Base-by-base conservation (phyloP, 805 yeast species). In the Pichia insulana region DNA sequence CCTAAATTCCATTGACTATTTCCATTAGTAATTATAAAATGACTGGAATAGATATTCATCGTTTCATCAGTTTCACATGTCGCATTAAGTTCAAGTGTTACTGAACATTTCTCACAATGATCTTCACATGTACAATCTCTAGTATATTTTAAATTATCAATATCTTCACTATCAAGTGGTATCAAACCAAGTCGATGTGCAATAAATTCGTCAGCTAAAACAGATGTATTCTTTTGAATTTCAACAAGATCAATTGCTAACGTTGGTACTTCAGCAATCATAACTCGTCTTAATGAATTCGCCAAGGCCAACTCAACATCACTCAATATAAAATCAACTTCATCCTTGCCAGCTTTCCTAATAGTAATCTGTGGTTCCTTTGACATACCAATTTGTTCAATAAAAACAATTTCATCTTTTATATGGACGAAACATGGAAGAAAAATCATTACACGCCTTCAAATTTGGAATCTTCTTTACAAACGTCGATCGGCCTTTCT, bases 111-210 rank as follows among this genome's bases (percentile, higher is more conserved):
- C 46, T 87, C 89, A 66, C 99, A 92, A 67, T 92, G 90, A 59
- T 89, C 94, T 61, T 92, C 98, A 69, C 99, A 92, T 35, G 95
- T 89, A 64, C 99, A 92, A 62, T 92, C 98, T 59, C 97, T 75
- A 25, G 94, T 81, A 65, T 89, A 90, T 48, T 86, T 79, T 50
- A 90, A 68, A 48, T 80, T 74, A 39, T 87, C 96, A 36, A 89
- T 87, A 47, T 85, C 90, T 34, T 78, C 77, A 53, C 94, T 79
- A 50, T 81, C 83, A 37, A 92, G 69, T 2, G 99, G 99, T 46
- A 92, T 78, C 42, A 92, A 70, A 34, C 99, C 99, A 48, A 92
- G 67, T 59, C 99, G 72, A 64, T 92, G 99, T 26, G 97, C 80
- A 45, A 92, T 76, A 59, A 92, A 92, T 64, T 92, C 99, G 63